Base-by-base conservation (phyloP, 2,329 filamentous ascomycete genomes). In the Zasmidium citrigriseum region DNA sequence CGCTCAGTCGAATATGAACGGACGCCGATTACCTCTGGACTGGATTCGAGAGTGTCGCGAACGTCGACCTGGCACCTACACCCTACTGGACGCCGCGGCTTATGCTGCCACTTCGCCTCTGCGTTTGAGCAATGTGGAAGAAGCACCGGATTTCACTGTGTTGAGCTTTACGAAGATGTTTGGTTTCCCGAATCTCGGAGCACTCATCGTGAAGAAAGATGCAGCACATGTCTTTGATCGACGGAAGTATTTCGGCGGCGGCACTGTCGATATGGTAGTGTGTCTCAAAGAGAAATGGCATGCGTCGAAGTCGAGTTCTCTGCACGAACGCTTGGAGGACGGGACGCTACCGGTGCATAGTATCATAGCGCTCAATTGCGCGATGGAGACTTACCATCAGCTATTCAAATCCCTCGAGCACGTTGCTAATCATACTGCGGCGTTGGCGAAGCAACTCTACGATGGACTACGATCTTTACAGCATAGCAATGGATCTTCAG, bases 121-220 rank as follows among this genome's bases (percentile, higher is more conserved):
- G 5, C 84, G 96, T 68, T 77, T 98, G 2, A 80, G 84, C 55
- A 77, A 89, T 64, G 66, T 81, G 0, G 76, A 79, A 0, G 71
- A 76, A 0, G 86, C 89, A 0, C 90, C 93, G 1, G 93, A 98
- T 72, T 98, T 98, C 65, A 88, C 86, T 0, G 89, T 91, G 0
- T 70, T 98, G 45, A 97, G 93, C 73, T 86, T 98, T 63, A 96
- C 97, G 78, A 99, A 98, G 73, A 93, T 97, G n/a, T 98, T 98
- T 73, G 93, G 95, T 1, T 97, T 97, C 64, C 93, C 93, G 0
- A 91, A 98, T 71, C 79, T 98, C 1, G 93, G 93, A 1, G 92
- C 88, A 1, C 76, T 99, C 58, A 86, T 98, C 25, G 86, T 98
- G 12, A 86, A 89, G 45, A 92, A 90, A 66, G 81, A 84, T 27